phyloP scores from a whole-genome alignment of 1,139 yeast genomes.

The Yamadazyma trypodendri region DNA sequence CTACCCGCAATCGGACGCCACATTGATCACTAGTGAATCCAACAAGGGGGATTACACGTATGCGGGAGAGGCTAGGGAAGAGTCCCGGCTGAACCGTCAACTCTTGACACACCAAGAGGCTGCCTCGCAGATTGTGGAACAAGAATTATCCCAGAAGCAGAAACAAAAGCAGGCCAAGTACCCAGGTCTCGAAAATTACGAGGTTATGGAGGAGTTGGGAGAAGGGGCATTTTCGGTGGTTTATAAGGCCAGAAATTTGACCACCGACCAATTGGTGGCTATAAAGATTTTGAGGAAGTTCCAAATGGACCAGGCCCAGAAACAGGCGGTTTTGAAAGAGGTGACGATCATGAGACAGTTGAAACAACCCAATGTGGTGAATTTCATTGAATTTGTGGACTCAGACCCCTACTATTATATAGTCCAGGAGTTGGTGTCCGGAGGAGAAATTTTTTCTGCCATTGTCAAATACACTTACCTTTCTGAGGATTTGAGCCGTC shows the following conservation, averaged over 20 bases:
- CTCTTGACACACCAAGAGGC: conserved; percentile 43
- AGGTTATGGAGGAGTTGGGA: conserved; percentile 67
- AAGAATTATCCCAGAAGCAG: conserved; percentile 46
- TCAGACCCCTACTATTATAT: conserved; percentile 49
- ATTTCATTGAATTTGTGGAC: conserved; percentile 49
- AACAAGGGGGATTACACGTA: conserved; percentile 1
- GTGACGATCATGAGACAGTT: conserved; percentile 59
- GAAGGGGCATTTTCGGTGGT: conserved; percentile 95
- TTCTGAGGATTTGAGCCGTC: conserved; percentile 54
- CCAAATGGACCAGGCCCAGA: conserved; percentile 54
- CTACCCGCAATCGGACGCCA: conserved; percentile 8
- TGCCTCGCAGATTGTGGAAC: conserved; percentile 62
- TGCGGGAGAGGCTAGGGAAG: too few species aligned
- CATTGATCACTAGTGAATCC: conserved; percentile 5
- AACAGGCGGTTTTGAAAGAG: conserved; percentile 55
- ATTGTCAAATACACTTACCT: conserved; percentile 56
- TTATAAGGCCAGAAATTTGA: conserved; percentile 59
- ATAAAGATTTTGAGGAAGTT: conserved; percentile 55
- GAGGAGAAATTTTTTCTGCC: conserved; percentile 59
- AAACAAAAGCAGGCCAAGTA: conserved; percentile 38
- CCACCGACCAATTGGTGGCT: conserved; percentile 62
- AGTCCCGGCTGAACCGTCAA: too few species aligned
- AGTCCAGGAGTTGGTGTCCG: conserved; percentile 51
- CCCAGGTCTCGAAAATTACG: conserved; percentile 49
- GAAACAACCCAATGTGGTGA: conserved; percentile 49